phyloP scores from a whole-genome alignment of 257 asterid species.

The Linderniella brevidens region DNA sequence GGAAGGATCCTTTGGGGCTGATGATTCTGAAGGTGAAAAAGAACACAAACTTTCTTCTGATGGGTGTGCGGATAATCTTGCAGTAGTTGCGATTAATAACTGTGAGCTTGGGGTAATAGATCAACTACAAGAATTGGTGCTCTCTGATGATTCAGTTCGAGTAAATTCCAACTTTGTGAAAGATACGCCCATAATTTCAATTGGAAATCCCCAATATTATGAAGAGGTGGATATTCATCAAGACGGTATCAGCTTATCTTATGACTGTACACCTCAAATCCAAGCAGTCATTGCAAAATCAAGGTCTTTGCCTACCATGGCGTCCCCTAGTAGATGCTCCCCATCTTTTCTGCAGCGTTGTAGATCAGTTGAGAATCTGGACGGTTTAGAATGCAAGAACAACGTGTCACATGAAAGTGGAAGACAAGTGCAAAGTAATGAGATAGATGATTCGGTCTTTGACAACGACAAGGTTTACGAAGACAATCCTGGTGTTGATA shows the following conservation, averaged over 20 bases:
- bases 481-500: constrained; percentile 37
- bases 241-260: constrained; percentile 26
- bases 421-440: constrained; percentile 19
- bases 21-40: constrained; percentile 39
- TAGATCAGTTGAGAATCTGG: constrained; percentile 64
- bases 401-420: constrained; percentile 21
- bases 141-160: constrained; percentile 45
- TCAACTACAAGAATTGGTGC: constrained; percentile 32
- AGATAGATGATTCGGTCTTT: constrained; percentile 17
- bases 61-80: constrained; percentile 30
- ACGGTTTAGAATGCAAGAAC: constrained; percentile 25
- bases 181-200: constrained; percentile 29
- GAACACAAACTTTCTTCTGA: constrained; percentile 36
- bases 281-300: constrained; percentile 38
- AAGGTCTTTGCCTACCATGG: constrained; percentile 52
- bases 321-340: constrained; percentile 20
- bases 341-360: constrained; percentile 17
- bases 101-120: constrained; percentile 18
- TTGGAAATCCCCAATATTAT: constrained; percentile 29
- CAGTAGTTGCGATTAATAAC: constrained; percentile 20
- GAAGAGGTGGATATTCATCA: constrained; percentile 30
- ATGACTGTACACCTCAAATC: constrained; percentile 20
- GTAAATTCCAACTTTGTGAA: constrained; percentile 30
- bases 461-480: constrained; percentile 20
- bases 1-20: constrained; percentile 26